Base-by-base conservation (phyloP, 1,284 basidiomycete species). In the Ganoderma lucidum region DNA sequence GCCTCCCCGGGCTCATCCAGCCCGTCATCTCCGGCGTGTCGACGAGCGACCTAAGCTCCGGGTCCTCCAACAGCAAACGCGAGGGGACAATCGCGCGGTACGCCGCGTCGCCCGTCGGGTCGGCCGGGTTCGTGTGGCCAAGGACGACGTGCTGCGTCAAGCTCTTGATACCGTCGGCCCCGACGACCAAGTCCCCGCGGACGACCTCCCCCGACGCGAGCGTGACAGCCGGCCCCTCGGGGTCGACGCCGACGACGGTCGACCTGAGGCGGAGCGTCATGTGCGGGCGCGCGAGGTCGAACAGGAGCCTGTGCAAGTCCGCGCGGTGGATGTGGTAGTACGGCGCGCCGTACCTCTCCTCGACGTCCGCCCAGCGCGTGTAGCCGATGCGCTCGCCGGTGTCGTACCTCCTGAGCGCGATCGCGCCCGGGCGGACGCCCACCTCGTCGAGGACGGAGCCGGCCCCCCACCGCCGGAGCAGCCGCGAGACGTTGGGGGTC, bases 241-340 rank as follows among this genome's bases (percentile, higher is more conserved):
- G 72, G 67, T 90, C 85, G 0, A 88, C 80, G 0, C 75, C 72
- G 5, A 81, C 76, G 23, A 88, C 87, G 41, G 79, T 78, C 0
- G 84, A 76, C 68, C 85, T 81, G 55, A 87, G 61, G 4, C 81
- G 80, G 60, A 91, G 81, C 2, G 80, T 77, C 23, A 89, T 88
- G 41, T 75, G 75, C 4, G 84, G 81, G 4, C 74, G 74, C 10
- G 85, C 85, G 42, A 86, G 81, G 32, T 86, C 85, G 70, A 83
- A 83, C 15, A 91, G 79, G 19, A 88, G 79, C 10, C 81, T 77
- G 71, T 88, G 85, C 51, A 92, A 83, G 66, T 89, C 87, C 15
- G 87, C 87, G 66, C 90, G 87, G 83, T 92, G 82, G 62, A 84
- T 78, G 70, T 86, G 83, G 72, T 83, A 85, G 75, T 86, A 86